Conservation (phyloP, 1,284 basidiomycete genomes). For the Bondarzewia mesenterica region DNA sequence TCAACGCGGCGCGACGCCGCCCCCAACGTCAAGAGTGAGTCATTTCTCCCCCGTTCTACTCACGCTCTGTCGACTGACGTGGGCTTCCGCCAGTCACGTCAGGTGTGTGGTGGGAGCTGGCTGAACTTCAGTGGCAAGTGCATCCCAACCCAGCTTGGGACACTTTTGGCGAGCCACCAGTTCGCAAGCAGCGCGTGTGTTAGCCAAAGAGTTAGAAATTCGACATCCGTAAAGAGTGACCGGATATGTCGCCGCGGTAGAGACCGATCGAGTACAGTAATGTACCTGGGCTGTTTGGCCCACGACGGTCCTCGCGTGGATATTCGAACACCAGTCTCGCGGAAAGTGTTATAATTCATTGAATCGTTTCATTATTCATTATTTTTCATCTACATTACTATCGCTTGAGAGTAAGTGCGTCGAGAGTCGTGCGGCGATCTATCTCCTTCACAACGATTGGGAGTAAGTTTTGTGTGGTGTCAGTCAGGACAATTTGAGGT, state of each 20-base stretch:
- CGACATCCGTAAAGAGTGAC: conserved; percentile 69
- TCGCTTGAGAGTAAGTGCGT: too few relatives aligned
- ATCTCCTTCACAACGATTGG: too few relatives aligned
- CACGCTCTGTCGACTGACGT: conserved; percentile 1
- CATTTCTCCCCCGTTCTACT: conserved; percentile 10
- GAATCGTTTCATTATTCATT: too few relatives aligned
- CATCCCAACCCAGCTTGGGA: conserved; percentile 52
- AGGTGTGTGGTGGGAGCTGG: conserved; percentile 67
- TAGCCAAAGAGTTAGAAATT: conserved; percentile 57
- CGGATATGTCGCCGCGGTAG: conserved; percentile 27
- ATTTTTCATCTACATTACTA: too few relatives aligned
- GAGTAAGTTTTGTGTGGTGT: too few relatives aligned
- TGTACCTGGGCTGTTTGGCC: conserved; percentile 40
- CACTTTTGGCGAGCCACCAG: conserved; percentile 51
- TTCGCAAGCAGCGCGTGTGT: conserved; percentile 54
- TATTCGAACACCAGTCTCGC: too few relatives aligned
- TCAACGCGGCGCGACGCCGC: conserved; percentile 21
- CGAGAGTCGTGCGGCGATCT: too few relatives aligned
- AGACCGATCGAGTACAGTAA: conserved; percentile 34
- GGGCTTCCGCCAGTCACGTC: conserved; percentile 48
- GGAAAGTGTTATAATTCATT: too few relatives aligned
- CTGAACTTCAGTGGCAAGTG: conserved; percentile 55
- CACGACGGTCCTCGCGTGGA: too few relatives aligned
- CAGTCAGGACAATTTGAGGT: too few relatives aligned
- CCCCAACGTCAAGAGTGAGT: conserved; percentile 75